Percentiles rank a stretch among this genome's conserved stretches.
Conservation (phyloP, 1,284 basidiomycete genomes). For the Tetrapyrgos nigripes region DNA sequence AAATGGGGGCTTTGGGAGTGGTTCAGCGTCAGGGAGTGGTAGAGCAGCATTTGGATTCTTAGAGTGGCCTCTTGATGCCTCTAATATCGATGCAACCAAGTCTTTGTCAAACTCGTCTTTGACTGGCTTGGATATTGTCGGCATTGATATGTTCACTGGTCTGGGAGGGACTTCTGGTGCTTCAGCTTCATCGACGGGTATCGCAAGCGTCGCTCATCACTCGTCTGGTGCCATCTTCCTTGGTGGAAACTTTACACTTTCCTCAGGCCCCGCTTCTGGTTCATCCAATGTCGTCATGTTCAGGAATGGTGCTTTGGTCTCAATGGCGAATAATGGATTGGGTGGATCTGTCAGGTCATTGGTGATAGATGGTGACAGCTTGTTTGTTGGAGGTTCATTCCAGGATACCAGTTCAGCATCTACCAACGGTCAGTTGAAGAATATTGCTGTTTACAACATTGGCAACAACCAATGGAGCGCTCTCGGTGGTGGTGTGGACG, state of each 20-base stretch:
- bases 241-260: slow-evolving; percentile 79
- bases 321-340: slow-evolving; percentile 68
- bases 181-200: slow-evolving; percentile 39
- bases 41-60: slow-evolving; percentile 75
- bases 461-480: slow-evolving; percentile 71
- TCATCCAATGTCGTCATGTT: slow-evolving; percentile 79
- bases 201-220: slow-evolving; percentile 69
- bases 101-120: slow-evolving; percentile 74
- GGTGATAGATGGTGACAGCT: slow-evolving; percentile 58
- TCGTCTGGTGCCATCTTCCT: slow-evolving; percentile 72
- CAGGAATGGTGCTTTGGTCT: slow-evolving; percentile 61
- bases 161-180: slow-evolving; percentile 52
- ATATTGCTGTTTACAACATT: slow-evolving; percentile 83
- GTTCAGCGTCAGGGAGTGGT: slow-evolving; percentile 31
- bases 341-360: slow-evolving; percentile 80
- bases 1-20: slow-evolving; percentile 34
- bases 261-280: slow-evolving; percentile 59
- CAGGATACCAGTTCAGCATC: slow-evolving; percentile 66
- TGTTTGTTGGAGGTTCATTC: slow-evolving; percentile 91
- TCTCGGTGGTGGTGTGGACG: slow-evolving; percentile 81
- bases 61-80: slow-evolving; percentile 71
- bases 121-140: slow-evolving; percentile 72
- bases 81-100: slow-evolving; percentile 58
- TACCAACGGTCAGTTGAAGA: slow-evolving; percentile 58
- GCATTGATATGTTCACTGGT: slow-evolving; percentile 62